phyloP scores from a whole-genome alignment of 495 filamentous ascomycete genomes.

The Polyplosphaeria fusca region DNA sequence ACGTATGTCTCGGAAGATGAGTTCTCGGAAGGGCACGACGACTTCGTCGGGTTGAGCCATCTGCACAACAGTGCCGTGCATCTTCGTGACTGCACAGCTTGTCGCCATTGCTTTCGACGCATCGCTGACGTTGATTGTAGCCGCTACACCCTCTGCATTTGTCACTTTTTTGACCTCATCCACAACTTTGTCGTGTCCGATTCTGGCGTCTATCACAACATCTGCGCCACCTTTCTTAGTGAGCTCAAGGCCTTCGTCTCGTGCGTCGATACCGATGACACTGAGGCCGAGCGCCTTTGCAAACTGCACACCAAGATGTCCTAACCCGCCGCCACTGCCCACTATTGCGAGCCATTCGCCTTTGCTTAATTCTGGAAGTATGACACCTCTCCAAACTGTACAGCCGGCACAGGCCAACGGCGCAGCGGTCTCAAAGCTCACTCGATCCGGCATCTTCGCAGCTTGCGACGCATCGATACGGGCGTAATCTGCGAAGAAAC shows the following conservation, averaged over 20 bases:
- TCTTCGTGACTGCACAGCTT: slow-evolving; percentile 51
- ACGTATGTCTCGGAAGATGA: slow-evolving; percentile 55
- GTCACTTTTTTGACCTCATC: slow-evolving; percentile 48
- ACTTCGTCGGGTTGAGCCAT: slow-evolving; percentile 53
- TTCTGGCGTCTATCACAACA: slow-evolving; percentile 51
- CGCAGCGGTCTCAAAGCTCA: slow-evolving; percentile 51
- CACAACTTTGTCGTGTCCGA: slow-evolving; percentile 46
- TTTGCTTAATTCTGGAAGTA: slow-evolving; percentile 43
- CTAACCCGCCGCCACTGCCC: slow-evolving; percentile 57
- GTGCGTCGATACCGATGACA: slow-evolving; percentile 55
- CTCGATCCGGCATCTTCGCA: slow-evolving; percentile 46
- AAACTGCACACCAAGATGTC: slow-evolving; percentile 56
- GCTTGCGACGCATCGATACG: slow-evolving; percentile 47
- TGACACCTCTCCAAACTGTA: slow-evolving; percentile 53
- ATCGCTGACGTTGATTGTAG: slow-evolving; percentile 49
- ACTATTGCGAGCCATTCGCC: slow-evolving; percentile 54
- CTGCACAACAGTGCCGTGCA: slow-evolving; percentile 55
- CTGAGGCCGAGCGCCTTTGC: slow-evolving; percentile 51
- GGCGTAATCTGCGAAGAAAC: slow-evolving; percentile 55
- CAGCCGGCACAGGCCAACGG: slow-evolving; percentile 58
- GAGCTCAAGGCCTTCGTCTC: slow-evolving; percentile 52
- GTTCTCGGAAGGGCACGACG: slow-evolving; percentile 50
- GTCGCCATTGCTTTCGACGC: slow-evolving; percentile 45
- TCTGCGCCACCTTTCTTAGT: slow-evolving; percentile 48
- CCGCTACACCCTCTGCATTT: slow-evolving; percentile 47